Evolutionary conservation across 306 rosid genomes (phyloP), one percentile per base, ranked within the genome.

Genomic region (Clitoria ternatea): DNA sequence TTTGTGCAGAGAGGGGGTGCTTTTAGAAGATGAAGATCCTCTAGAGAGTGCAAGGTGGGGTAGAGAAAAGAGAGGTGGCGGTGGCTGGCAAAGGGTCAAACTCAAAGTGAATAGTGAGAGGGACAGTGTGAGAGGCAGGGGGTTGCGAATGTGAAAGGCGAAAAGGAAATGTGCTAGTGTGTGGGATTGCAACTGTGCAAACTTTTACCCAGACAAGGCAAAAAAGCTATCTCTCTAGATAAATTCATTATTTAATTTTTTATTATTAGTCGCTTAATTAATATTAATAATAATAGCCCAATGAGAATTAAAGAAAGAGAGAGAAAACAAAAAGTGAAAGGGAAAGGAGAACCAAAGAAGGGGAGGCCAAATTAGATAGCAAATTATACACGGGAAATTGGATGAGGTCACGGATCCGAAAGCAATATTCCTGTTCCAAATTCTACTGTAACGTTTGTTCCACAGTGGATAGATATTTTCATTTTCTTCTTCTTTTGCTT

Each of bases 81-180:
- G 82, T 85, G 88, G 93, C 95, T 79, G 94, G 92, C 96, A 77
- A 82, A 73, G 88, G 94, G 98, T 93, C 98, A 90, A 87, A 87
- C 90, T 90, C 94, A 93, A 79, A 82, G 88, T 76, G 84, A 84
- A 79, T 79, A 79, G 84, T 61, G 79, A 69, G 82, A 82, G 78
- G 61, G 77, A 71, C 74, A 70, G 78, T 24, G 77, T 54, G 80
- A 39, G 52, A 23, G 73, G 32, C 62, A 55, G 64, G 35, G 59
- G 50, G 79, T 47, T 61, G 50, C 48, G 87, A 83, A 17, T 69
- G 77, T 79, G 85, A 83, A 81, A 83, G 81, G 6, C 67, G 88
- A 83, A 88, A 81, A 69, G 50, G 84, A 82, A 36, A 56, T 49
- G 35, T 61, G 6, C 14, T 61, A 32, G 22, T 17, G 33, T 36